Evolutionary conservation across 441 rosid species (phyloP).

Genomic region (Oxalis stricta): DNA sequence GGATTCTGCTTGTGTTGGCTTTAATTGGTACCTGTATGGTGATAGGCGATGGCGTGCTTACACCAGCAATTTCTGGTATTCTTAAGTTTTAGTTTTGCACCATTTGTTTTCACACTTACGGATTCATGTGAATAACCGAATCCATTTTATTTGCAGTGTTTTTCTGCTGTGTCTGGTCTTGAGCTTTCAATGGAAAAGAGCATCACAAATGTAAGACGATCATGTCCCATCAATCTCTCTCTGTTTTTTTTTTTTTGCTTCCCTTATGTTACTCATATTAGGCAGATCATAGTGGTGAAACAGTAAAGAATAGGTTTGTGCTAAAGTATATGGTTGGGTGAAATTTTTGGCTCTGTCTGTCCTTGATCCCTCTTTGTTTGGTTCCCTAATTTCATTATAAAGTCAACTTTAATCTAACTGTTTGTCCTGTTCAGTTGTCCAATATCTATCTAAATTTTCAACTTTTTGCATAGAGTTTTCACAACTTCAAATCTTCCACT

Average conservation of each 20-base stretch:
- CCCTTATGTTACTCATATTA: neutral
- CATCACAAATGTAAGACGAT: conserved; percentile 68
- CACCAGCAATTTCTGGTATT: conserved; percentile 60
- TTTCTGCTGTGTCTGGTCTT: conserved; percentile 88
- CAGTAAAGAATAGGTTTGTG: too few relatives aligned
- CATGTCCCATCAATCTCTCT: neutral
- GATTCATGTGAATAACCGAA: conserved; percentile 2
- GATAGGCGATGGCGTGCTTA: conserved; percentile 68
- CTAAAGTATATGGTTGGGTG: too few relatives aligned
- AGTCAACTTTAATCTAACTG: neutral
- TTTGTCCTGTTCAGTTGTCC: neutral
- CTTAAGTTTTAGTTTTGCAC: neutral
- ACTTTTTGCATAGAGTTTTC: too few relatives aligned
- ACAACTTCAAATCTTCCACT: too few relatives aligned
- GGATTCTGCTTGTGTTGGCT: conserved; percentile 44
- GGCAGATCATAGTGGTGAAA: conserved; percentile 8
- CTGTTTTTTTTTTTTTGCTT: neutral
- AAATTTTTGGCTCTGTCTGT: too few relatives aligned
- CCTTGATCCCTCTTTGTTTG: neutral
- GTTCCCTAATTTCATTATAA: neutral
- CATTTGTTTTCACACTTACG: neutral
- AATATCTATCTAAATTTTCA: too few relatives aligned
- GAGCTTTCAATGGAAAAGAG: conserved; percentile 74
- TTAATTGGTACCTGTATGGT: conserved; percentile 77
- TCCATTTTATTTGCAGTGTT: conserved; percentile 41